A percentile compares a stretch with the other conserved stretches of the same genome.
These are phyloP conservation scores for Backusella morwellensis DNA, from an alignment of 192 early-diverging fungal species.

Conservation along the genomic window DNA sequence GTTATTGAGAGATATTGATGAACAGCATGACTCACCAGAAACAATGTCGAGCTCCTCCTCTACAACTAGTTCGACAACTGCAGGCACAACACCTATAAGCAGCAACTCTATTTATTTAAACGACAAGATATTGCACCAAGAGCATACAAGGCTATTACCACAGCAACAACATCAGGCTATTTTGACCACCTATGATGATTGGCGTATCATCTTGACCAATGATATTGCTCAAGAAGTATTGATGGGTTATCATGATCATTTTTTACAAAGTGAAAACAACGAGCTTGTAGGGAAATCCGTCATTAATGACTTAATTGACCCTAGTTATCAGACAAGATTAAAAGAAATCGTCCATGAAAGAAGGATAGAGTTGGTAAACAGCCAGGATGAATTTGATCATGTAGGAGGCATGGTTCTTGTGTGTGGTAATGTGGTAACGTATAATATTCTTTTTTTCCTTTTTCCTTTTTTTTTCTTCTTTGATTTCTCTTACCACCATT, in stretches of 20 bases:
- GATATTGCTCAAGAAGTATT: conserved; percentile 10
- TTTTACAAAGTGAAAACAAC: conserved; percentile 35
- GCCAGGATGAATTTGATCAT: conserved; percentile 13
- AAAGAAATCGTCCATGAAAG: conserved; percentile 30
- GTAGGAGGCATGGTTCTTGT: conserved; percentile 29
- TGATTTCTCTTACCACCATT: neutral
- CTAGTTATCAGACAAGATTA: conserved; percentile 21
- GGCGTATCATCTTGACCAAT: conserved; percentile 23
- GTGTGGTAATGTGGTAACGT: conserved; percentile 31
- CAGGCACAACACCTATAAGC: conserved; percentile 15
- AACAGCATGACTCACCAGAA: neutral
- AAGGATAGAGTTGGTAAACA: neutral
- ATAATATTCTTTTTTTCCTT: neutral
- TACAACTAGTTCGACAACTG: neutral
- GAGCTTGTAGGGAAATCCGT: conserved; percentile 14
- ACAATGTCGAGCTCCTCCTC: neutral
- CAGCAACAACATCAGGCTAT: conserved; percentile 22
- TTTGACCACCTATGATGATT: conserved; percentile 20
- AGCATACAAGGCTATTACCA: neutral
- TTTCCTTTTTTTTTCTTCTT: neutral
- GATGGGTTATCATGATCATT: conserved; percentile 13
- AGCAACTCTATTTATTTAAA: conserved; percentile 43
- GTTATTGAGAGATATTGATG: conserved; percentile 1
- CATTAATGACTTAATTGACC: conserved; percentile 23
- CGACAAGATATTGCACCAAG: conserved; percentile 37